Percentiles rank a stretch among this genome's conserved stretches.
Conservation (phyloP, 306 rosid species). For the Morella rubra region DNA sequence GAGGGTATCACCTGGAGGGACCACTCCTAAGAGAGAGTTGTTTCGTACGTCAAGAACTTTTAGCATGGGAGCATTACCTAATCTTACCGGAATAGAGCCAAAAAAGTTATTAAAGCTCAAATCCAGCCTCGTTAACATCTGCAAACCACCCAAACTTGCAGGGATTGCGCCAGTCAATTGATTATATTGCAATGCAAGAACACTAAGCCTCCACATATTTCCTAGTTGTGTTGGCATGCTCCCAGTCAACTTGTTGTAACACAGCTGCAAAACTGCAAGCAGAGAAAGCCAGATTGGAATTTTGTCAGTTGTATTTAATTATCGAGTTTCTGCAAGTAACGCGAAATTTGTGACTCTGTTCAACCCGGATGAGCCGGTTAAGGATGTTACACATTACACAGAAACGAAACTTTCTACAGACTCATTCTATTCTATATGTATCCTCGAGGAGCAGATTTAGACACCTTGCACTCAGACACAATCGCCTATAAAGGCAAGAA, state of each 20-base stretch:
- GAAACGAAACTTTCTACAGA: no score
- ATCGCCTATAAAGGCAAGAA: background rate
- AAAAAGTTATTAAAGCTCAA: conserved; percentile 72
- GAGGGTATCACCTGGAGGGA: conserved; percentile 60
- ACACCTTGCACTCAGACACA: no score
- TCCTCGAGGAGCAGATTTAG: no score
- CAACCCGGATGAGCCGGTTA: background rate
- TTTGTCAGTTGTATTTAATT: background rate
- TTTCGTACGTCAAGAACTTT: conserved; percentile 59
- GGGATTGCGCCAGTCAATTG: conserved; percentile 76
- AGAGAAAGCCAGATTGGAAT: conserved; percentile 6
- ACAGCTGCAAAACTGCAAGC: conserved; percentile 80
- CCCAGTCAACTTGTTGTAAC: conserved; percentile 74
- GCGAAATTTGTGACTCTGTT: background rate
- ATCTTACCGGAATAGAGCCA: conserved; percentile 71
- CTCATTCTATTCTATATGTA: no score
- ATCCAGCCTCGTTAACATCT: conserved; percentile 56
- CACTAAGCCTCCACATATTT: conserved; percentile 47
- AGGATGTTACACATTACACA: no score
- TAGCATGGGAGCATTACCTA: conserved; percentile 60
- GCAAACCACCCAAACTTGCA: conserved; percentile 74
- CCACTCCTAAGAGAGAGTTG: conserved; percentile 73
- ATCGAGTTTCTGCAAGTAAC: background rate
- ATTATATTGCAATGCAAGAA: conserved; percentile 79
- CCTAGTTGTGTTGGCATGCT: conserved; percentile 69